phyloP scores from a whole-genome alignment of 495 filamentous ascomycete species.

The Glonium stellatum region DNA sequence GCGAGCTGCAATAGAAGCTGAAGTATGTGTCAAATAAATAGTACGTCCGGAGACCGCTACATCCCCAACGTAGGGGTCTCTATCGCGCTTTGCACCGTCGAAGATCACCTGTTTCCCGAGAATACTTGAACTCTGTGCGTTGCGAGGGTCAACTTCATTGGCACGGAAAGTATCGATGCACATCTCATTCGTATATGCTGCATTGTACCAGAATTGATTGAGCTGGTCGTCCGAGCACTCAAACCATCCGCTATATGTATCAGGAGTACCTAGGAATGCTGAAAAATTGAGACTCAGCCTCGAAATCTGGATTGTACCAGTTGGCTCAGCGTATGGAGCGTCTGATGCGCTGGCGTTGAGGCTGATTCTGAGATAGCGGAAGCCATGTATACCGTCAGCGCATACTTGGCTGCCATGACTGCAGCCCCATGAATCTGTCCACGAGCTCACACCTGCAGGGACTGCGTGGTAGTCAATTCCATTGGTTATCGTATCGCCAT shows the following conservation, averaged over 20 bases:
- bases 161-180: constrained; percentile 36
- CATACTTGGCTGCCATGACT: constrained; percentile 37
- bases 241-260: constrained; percentile 44
- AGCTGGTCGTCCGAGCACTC: constrained; percentile 42
- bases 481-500: constrained; percentile 35
- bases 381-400: constrained; percentile 44
- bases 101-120: constrained; percentile 40
- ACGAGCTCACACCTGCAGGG: constrained; percentile 33
- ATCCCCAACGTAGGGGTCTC: constrained; percentile 46
- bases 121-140: constrained; percentile 36
- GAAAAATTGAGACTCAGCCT: constrained; percentile 36
- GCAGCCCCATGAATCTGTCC: constrained; percentile 40
- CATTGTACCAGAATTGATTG: constrained; percentile 46
- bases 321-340: constrained; percentile 37
- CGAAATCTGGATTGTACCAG: constrained; percentile 14
- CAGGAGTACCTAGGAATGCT: constrained; percentile 39
- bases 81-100: constrained; percentile 45
- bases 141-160: constrained; percentile 37
- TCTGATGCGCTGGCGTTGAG: constrained; percentile 39
- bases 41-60: constrained; percentile 41
- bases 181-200: constrained; percentile 43
- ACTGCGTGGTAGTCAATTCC: constrained; percentile 43
- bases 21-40: constrained; percentile 39
- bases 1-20: constrained; percentile 33
- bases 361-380: constrained; percentile 43